Base-by-base conservation (phyloP, 352 stramenopile genomes). In the Globisporangium polare region DNA sequence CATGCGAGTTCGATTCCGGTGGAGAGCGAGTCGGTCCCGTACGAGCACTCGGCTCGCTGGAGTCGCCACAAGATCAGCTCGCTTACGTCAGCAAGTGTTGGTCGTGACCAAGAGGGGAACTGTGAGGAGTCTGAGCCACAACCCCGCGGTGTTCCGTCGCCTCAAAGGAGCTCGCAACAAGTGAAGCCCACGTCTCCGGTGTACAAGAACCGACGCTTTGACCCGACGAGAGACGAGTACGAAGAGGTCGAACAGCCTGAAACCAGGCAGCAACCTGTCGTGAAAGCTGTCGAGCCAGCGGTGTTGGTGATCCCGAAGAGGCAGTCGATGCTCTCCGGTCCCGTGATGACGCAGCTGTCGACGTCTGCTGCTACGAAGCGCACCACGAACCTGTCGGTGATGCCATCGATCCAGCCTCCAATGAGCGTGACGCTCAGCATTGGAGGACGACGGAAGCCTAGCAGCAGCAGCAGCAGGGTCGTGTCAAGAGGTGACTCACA, bases 391-490 rank as follows among this genome's bases (percentile, higher is more conserved):
- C 43, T 60, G 18, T 8, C 26, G 26, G 27, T 60, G 26, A 37
- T 60, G 53, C 53, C 53, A 33, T 41, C 54, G 24, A 13, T 60
- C 7, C 27, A 60, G 20, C 54, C 54, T 3, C 54, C 54, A 17
- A 52, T 60, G 55, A 49, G 22, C 27, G 42, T 61, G 18, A 61
- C 41, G 42, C 29, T 61, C n/a, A 61, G 55, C 20, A 22, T 61
- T 31, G 12, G 42, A 41, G 27, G 41, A 13, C 26, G n/a, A 27
- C 26, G 27, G 18, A 54, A 41, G 8, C 24, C 17, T 10, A 53
- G 4, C 6, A 53, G 24, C 24, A 53, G 15, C 27, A 31, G 8
- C 22, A 15, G 33, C 15, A n/a, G n/a, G n/a, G n/a, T n/a, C n/a
- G 22, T 15, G 2, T 31, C 22, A 31, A 52, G 22, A 7, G 33